Conservation (phyloP, 768 basidiomycete species). For the Xerocomellus intermedius region DNA sequence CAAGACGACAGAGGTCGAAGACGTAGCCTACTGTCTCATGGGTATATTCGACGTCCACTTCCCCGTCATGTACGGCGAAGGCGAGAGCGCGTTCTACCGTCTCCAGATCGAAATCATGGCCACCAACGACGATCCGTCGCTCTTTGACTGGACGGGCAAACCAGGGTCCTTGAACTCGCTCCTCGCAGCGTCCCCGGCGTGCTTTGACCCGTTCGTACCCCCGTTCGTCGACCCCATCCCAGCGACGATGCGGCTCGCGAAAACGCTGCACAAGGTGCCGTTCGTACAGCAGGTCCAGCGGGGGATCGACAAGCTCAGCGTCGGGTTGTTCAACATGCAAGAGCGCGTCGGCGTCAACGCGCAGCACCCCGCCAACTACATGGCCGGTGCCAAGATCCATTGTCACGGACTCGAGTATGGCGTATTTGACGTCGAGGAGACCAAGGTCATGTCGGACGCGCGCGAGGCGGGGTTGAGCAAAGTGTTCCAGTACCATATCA, state of each 20-base stretch:
- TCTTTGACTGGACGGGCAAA: slow-evolving; percentile 27
- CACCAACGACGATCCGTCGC: slow-evolving; percentile 19
- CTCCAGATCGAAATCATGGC: slow-evolving; percentile 30
- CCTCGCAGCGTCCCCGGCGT: slow-evolving; percentile 16
- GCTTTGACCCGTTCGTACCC: slow-evolving; percentile 24
- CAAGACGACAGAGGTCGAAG: slow-evolving; percentile 30
- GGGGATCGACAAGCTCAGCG: slow-evolving; percentile 10
- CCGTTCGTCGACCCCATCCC: slow-evolving; percentile 19
- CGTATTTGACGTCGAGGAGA: slow-evolving; percentile 17
- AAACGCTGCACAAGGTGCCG: slow-evolving; percentile 10
- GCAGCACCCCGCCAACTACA: slow-evolving; percentile 20
- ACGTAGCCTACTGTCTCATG: slow-evolving; percentile 29
- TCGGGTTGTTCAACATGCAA: slow-evolving; percentile 20
- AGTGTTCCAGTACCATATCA: slow-evolving; percentile 17
- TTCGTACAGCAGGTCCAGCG: slow-evolving; percentile 11
- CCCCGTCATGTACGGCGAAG: slow-evolving; percentile 32
- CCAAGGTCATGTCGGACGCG: slow-evolving; percentile 10
- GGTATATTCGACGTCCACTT: slow-evolving; percentile 29
- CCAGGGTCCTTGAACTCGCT: slow-evolving; percentile 11
- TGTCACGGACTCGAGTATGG: slow-evolving; percentile 23
- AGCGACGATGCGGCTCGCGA: slow-evolving; percentile 7
- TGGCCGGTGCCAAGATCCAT: slow-evolving; percentile 20
- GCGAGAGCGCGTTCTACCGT: slow-evolving; percentile 24
- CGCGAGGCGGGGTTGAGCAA: neutral
- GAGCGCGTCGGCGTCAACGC: slow-evolving; percentile 19